These are phyloP conservation scores for Starmera dryadoides DNA, from an alignment of 805 yeast genomes.

Conservation along the genomic window DNA sequence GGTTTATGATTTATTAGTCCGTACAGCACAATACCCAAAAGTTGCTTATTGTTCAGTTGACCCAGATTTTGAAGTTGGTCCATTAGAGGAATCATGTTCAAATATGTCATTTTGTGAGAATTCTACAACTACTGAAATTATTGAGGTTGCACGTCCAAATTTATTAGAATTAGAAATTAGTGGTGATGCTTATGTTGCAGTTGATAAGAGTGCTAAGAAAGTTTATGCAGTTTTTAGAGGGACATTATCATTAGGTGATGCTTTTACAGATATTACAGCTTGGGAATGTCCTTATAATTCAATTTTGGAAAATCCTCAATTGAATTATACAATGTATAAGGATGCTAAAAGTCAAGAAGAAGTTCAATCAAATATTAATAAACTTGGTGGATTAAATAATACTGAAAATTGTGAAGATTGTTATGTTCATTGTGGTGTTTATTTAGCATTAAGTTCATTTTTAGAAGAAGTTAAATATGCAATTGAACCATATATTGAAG, in stretches of 20 bases:
- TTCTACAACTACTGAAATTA: slow-evolving; percentile 1
- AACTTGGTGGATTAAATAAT: slow-evolving; percentile 24
- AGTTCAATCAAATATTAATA: slow-evolving; percentile 3
- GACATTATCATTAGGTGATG: slow-evolving; percentile 53
- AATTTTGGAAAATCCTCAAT: no score
- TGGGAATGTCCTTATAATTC: slow-evolving; percentile 43
- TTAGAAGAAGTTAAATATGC: slow-evolving; percentile 28
- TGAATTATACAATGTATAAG: slow-evolving; percentile 2
- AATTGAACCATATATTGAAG: slow-evolving; percentile 24
- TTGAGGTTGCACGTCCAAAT: slow-evolving; percentile 7
- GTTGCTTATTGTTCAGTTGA: slow-evolving; percentile 15
- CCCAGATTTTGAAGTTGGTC: slow-evolving; percentile 4
- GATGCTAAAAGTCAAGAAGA: slow-evolving; percentile 6
- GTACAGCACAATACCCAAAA: slow-evolving; percentile 11
- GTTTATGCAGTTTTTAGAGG: slow-evolving; percentile 57
- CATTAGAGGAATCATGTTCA: slow-evolving; percentile 9
- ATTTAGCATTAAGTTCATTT: slow-evolving; percentile 35
- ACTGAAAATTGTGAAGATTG: slow-evolving; percentile 53
- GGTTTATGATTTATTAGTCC: slow-evolving; percentile 7
- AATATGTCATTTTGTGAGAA: slow-evolving; percentile 9
- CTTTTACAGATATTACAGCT: slow-evolving; percentile 51
- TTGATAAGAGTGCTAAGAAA: slow-evolving; percentile 35
- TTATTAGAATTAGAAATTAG: slow-evolving; percentile 27
- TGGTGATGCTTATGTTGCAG: slow-evolving; percentile 50
- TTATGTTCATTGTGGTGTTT: slow-evolving; percentile 60